phyloP scores from a whole-genome alignment of 495 filamentous ascomycete genomes.

The Daldinia caldariorum region DNA sequence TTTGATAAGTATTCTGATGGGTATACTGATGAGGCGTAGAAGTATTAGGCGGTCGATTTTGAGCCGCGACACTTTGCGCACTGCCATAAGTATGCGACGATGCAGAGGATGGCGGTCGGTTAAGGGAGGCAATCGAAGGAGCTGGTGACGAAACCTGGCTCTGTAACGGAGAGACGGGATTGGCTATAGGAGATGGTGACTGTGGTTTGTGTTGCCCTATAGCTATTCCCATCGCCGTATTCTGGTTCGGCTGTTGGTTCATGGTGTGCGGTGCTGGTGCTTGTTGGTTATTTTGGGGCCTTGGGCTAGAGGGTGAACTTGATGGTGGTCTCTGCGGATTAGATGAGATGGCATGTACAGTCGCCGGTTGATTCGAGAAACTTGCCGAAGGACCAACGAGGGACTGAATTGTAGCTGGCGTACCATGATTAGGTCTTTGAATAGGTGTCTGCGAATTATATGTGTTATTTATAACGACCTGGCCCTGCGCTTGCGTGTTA shows the following conservation, averaged over 20 bases:
- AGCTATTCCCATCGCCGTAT: slow-evolving; percentile 2
- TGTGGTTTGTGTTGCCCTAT: slow-evolving; percentile 26
- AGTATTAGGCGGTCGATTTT: slow-evolving; percentile 15
- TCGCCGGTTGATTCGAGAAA: slow-evolving; percentile 2
- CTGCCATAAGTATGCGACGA: slow-evolving; percentile 32
- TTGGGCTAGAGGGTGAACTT: slow-evolving; percentile 4
- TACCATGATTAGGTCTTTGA: slow-evolving; percentile 14
- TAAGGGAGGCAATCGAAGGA: slow-evolving; percentile 40
- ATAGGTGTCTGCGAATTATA: slow-evolving; percentile 3
- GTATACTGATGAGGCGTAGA: no score
- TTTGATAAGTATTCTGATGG: slow-evolving; percentile 18
- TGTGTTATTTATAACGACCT: background rate
- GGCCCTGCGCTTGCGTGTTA: slow-evolving; percentile 3
- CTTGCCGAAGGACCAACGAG: background rate
- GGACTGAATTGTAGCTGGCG: slow-evolving; percentile 3
- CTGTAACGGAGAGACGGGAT: slow-evolving; percentile 43
- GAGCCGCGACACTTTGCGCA: slow-evolving; percentile 10
- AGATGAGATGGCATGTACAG: slow-evolving; percentile 3
- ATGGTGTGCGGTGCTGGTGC: background rate
- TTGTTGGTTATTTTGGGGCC: slow-evolving; percentile 1
- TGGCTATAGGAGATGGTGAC: slow-evolving; percentile 26
- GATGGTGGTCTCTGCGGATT: slow-evolving; percentile 17
- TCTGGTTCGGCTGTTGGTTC: slow-evolving; percentile 16
- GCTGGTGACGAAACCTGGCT: slow-evolving; percentile 48
- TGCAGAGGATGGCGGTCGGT: slow-evolving; percentile 43